Conservation (phyloP, 164 flowering plant species). For the Aristolochia fimbriata region DNA sequence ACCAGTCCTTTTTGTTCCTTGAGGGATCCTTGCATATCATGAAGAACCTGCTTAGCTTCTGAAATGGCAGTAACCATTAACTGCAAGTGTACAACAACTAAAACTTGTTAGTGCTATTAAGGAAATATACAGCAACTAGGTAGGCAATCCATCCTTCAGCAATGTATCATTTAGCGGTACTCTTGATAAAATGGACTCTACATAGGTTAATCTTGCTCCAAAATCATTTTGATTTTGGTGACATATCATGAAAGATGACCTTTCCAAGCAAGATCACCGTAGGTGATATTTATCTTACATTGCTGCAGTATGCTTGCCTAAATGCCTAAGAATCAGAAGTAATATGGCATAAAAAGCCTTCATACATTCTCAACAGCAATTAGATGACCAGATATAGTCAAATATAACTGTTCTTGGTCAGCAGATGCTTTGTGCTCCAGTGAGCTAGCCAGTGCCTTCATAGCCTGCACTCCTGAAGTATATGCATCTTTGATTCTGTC, state of each 20-base stretch:
- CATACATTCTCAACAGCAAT: conserved; percentile 53
- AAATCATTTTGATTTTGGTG: too few relatives aligned
- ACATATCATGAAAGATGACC: too few relatives aligned
- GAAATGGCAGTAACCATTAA: conserved; percentile 32
- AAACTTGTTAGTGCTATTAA: neutral
- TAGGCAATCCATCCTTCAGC: neutral
- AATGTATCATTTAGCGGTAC: neutral
- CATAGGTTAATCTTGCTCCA: too few relatives aligned
- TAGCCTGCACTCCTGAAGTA: conserved; percentile 33
- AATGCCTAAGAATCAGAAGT: too few relatives aligned
- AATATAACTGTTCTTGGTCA: conserved; percentile 44
- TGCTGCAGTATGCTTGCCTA: too few relatives aligned
- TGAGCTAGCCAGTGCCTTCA: conserved; percentile 41
- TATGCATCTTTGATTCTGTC: conserved; percentile 37
- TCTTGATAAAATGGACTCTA: too few relatives aligned
- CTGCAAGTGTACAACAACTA: conserved; percentile 26
- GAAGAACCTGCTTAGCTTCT: conserved; percentile 51
- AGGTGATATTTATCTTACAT: too few relatives aligned
- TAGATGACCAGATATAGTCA: conserved; percentile 31
- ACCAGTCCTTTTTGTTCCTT: conserved; percentile 44
- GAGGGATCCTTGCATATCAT: conserved; percentile 42
- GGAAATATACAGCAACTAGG: neutral
- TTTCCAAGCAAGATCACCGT: too few relatives aligned
- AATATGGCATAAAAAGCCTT: neutral
- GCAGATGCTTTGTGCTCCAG: conserved; percentile 39